phyloP scores from a whole-genome alignment of 2,329 filamentous ascomycete genomes.

The Lachnellula suecica region DNA sequence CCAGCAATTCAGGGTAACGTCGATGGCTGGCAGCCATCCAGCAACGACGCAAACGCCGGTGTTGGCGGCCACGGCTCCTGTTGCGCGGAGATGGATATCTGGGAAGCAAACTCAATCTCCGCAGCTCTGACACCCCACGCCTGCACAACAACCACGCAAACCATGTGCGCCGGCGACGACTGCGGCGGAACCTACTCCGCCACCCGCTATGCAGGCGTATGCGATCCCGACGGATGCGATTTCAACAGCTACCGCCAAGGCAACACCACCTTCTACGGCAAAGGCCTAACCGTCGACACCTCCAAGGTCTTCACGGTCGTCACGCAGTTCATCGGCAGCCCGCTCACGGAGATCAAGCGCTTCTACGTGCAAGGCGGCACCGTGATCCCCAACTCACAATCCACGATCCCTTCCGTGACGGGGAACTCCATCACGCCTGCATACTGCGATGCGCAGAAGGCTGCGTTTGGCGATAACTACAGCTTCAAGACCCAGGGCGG shows the following conservation, averaged over 20 bases:
- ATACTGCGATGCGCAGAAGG: conserved; percentile 57
- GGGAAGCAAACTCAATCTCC: conserved; percentile 62
- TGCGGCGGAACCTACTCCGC: conserved; percentile 39
- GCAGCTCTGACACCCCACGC: conserved; percentile 58
- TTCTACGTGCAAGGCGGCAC: conserved; percentile 44
- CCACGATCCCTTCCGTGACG: conserved; percentile 43
- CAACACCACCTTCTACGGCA: conserved; percentile 54
- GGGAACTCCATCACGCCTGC: conserved; percentile 55
- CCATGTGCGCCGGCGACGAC: conserved; percentile 40
- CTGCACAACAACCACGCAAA: conserved; percentile 43
- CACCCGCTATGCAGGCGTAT: conserved; percentile 52
- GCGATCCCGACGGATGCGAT: conserved; percentile 62
- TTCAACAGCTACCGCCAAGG: conserved; percentile 62
- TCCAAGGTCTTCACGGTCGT: conserved; percentile 54
- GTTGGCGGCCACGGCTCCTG: conserved; percentile 56
- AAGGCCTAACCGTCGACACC: conserved; percentile 53
- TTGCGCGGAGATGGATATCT: conserved; percentile 69
- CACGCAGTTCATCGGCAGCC: conserved; percentile 56
- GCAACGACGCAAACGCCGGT: conserved; percentile 52
- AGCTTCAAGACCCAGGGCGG: conserved; percentile 56
- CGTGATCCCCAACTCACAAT: conserved; percentile 49
- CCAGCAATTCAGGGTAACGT: conserved; percentile 45
- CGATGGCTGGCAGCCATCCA: conserved; percentile 47
- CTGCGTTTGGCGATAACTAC: conserved; percentile 52
- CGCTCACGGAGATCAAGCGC: conserved; percentile 44